These are phyloP conservation scores for Tricharina praecox DNA, from an alignment of 495 filamentous ascomycete species.

Conservation along the genomic window DNA sequence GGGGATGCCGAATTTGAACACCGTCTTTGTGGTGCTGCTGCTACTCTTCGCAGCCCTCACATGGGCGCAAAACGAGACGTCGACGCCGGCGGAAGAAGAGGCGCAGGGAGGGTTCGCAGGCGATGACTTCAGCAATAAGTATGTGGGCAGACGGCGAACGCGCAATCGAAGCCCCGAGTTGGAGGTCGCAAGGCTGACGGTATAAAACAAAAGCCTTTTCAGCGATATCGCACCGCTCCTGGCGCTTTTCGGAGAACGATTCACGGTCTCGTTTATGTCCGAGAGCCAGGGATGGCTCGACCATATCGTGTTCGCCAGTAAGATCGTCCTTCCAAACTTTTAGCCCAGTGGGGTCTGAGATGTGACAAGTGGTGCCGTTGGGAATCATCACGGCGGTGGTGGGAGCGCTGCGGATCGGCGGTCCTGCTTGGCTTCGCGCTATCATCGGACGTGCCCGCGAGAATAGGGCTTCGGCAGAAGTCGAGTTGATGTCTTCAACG, in stretches of 20 bases:
- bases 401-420: conserved; percentile 27
- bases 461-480: conserved; percentile 20
- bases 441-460: conserved; percentile 33
- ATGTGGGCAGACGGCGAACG: too few species aligned
- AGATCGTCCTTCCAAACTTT: too few species aligned
- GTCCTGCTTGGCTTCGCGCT: conserved; percentile 34
- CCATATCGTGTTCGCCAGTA: conserved; percentile 37
- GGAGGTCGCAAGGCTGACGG: too few species aligned
- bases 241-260: conserved; percentile 34
- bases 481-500: conserved; percentile 28
- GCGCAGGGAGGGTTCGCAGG: too few species aligned
- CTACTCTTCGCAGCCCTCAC: too few species aligned
- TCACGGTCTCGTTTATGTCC: conserved; percentile 42
- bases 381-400: conserved; percentile 39
- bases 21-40: too few species aligned
- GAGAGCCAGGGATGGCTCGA: conserved; percentile 34
- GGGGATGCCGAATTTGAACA: too few species aligned
- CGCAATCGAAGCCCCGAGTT: too few species aligned
- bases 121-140: too few species aligned
- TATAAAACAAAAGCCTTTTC: neutral
- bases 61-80: too few species aligned
- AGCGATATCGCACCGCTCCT: conserved; percentile 25
- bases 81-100: too few species aligned
- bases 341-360: too few species aligned
- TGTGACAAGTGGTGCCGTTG: conserved; percentile 36